These are phyloP conservation scores for Cryptococcus sp. DNA, from an alignment of 1,284 basidiomycete species.

Conservation along the genomic window DNA sequence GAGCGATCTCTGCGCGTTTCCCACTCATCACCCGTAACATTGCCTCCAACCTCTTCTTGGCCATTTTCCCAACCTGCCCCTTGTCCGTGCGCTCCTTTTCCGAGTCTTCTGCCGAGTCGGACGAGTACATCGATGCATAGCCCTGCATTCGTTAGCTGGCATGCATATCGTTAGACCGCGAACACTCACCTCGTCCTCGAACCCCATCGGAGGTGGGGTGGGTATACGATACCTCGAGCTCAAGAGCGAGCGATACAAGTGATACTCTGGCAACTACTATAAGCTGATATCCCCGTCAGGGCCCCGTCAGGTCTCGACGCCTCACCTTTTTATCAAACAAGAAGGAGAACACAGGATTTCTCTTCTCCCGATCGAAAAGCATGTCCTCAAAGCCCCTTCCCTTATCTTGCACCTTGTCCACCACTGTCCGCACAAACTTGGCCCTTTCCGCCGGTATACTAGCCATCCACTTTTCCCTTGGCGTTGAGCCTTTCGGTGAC, in stretches of 20 bases:
- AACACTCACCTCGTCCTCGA: conserved; percentile 70
- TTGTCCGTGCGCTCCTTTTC: conserved; percentile 72
- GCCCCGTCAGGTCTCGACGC: not conserved
- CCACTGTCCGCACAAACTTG: conserved; percentile 76
- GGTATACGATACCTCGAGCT: conserved; percentile 57
- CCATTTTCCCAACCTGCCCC: conserved; percentile 66
- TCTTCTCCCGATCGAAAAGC: conserved; percentile 67
- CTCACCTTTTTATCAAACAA: conserved; percentile 63
- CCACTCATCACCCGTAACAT: conserved; percentile 84
- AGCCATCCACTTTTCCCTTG: conserved; percentile 39
- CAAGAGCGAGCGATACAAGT: conserved; percentile 70
- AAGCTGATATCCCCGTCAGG: conserved; percentile 2
- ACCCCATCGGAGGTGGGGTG: conserved; percentile 56
- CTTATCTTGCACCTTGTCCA: conserved; percentile 73
- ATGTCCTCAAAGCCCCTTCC: conserved; percentile 70
- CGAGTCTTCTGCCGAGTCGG: conserved; percentile 89
- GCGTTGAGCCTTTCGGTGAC: conserved; percentile 6
- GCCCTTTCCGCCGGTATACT: conserved; percentile 68
- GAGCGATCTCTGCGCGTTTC: conserved; percentile 80
- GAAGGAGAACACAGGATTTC: conserved; percentile 78
- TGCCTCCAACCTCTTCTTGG: conserved; percentile 74
- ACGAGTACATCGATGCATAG: conserved; percentile 85
- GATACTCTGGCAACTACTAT: conserved; percentile 68
- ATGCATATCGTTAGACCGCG: not conserved
- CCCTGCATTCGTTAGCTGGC: conserved; percentile 54